Conservation (phyloP, 257 asterid species). For the Cordia subcordata region DNA sequence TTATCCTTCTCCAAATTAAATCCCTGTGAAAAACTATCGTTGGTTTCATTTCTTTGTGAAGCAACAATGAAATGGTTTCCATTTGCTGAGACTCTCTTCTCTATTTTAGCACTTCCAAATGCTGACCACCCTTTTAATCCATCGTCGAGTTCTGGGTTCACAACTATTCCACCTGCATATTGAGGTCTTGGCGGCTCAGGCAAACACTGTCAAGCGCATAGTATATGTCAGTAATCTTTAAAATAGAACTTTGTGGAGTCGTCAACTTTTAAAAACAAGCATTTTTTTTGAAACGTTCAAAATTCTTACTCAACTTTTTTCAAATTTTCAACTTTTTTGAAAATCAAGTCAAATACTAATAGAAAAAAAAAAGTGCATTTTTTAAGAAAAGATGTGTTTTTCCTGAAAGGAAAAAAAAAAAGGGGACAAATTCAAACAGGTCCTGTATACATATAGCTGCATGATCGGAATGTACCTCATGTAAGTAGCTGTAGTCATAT, state of each 20-base stretch:
- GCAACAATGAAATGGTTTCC: constrained; percentile 48
- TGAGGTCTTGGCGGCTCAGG: constrained; percentile 39
- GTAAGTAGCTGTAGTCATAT: constrained; percentile 41
- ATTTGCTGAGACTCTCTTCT: constrained; percentile 18
- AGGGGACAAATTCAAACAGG: too few species aligned
- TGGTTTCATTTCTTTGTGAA: constrained; percentile 23
- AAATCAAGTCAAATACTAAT: too few species aligned
- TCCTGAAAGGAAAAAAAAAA: too few species aligned
- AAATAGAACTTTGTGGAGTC: neutral
- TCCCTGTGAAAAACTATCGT: constrained; percentile 35
- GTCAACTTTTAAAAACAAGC: too few species aligned
- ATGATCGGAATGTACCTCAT: neutral
- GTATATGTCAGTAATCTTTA: too few species aligned
- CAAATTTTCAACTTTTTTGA: too few species aligned
- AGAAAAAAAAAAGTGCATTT: too few species aligned
- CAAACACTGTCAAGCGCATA: constrained; percentile 41
- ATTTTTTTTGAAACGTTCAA: too few species aligned
- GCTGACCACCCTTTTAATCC: constrained; percentile 54
- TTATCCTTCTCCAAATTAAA: constrained; percentile 32
- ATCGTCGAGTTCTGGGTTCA: constrained; percentile 45
- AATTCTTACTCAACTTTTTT: too few species aligned
- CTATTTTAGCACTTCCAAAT: constrained; percentile 31
- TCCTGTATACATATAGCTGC: too few species aligned
- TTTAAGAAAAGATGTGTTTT: too few species aligned
- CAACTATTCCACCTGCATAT: constrained; percentile 59